A percentile compares a stretch with the other conserved stretches of the same genome.
These are phyloP conservation scores for Dysphania ambrosioides DNA, from an alignment of 148 eudicot genomes.

Conservation along the genomic window DNA sequence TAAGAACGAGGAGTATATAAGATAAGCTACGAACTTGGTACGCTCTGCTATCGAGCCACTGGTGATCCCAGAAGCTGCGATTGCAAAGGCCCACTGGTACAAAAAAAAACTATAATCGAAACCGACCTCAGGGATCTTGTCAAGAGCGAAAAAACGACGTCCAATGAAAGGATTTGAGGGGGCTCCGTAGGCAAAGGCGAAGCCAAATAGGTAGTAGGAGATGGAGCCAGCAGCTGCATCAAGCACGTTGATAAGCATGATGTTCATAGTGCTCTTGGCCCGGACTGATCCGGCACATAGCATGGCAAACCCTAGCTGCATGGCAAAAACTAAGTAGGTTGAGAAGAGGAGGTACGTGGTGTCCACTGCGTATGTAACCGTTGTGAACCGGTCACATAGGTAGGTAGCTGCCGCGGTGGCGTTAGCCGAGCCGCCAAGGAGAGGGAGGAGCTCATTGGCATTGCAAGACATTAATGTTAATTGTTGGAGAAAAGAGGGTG, in stretches of 20 bases:
- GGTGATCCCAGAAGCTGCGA: constrained; percentile 54
- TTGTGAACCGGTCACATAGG: constrained; percentile 26
- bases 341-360: constrained; percentile 51
- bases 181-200: constrained; percentile 26
- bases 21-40: constrained; percentile 49
- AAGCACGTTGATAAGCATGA: constrained; percentile 59
- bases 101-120: constrained; percentile 44
- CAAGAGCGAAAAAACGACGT: constrained; percentile 34
- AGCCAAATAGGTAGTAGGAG: constrained; percentile 27
- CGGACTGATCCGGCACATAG: constrained; percentile 62
- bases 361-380: constrained; percentile 43
- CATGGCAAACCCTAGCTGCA: constrained; percentile 65
- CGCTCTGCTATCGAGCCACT: constrained; percentile 53
- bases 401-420: constrained; percentile 24
- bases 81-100: constrained; percentile 55
- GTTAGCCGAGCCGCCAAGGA: constrained; percentile 16
- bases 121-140: constrained; percentile 13
- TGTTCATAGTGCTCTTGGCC: constrained; percentile 57
- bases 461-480: constrained; percentile 23
- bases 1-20: constrained; percentile 44
- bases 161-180: constrained; percentile 46
- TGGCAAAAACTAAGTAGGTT: constrained; percentile 52
- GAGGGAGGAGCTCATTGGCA: constrained; percentile 6
- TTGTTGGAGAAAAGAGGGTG: neutral
- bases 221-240: constrained; percentile 53